These are phyloP conservation scores for Gypsophila paniculata DNA, from an alignment of 179 eudicot species.

Conservation along the genomic window DNA sequence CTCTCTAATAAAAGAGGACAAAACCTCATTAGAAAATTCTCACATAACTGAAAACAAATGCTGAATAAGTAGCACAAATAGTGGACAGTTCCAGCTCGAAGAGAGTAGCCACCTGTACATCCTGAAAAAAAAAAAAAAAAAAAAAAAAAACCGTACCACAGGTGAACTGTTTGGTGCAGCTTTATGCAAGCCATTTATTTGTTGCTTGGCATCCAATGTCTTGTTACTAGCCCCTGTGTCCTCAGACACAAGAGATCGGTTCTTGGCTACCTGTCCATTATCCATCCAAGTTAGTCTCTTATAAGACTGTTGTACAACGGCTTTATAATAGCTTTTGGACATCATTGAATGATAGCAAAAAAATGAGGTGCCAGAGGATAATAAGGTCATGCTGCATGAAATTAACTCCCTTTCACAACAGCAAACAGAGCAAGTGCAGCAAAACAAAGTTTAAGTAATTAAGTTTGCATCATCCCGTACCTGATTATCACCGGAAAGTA, in stretches of 20 bases:
- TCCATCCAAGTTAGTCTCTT: conserved; percentile 26
- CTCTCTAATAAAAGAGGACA: background rate
- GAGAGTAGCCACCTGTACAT: background rate
- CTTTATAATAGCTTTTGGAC: too few species aligned
- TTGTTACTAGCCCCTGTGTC: conserved; percentile 26
- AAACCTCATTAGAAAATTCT: background rate
- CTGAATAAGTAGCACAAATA: background rate
- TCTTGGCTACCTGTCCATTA: conserved; percentile 31
- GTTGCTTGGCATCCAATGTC: conserved; percentile 19
- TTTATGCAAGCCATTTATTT: conserved; percentile 28
- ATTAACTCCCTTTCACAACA: background rate
- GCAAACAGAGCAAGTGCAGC: background rate
- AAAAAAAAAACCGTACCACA: conserved; percentile 23
- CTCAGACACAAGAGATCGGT: conserved; percentile 17
- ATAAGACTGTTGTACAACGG: background rate
- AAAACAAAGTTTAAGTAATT: background rate
- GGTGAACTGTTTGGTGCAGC: conserved; percentile 24
- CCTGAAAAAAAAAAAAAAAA: background rate
- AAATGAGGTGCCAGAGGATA: too few species aligned
- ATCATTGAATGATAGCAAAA: too few species aligned
- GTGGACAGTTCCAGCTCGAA: conserved; percentile 1
- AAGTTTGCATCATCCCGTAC: conserved; percentile 24
- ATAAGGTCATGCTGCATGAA: background rate
- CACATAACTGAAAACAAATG: background rate
- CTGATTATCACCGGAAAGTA: conserved; percentile 37